Conservation (phyloP, 192 early-diverging fungal species). For the Mortierella hygrophila region DNA sequence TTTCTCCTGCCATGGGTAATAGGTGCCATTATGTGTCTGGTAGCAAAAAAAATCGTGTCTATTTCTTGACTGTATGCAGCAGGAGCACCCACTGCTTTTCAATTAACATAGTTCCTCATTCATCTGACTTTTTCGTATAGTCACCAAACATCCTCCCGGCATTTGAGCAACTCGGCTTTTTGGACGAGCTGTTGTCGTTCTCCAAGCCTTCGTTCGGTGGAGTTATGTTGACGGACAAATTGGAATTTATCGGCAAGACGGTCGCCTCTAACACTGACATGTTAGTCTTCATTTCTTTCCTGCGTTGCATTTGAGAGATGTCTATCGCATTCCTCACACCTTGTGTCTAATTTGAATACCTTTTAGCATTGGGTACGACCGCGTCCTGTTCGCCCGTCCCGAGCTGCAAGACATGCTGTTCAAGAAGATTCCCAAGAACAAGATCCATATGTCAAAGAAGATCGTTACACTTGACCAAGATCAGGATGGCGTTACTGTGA, state of each 20-base stretch:
- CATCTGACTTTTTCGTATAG: not conserved
- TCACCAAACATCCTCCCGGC: not conserved
- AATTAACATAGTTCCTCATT: no score
- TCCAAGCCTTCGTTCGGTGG: not conserved
- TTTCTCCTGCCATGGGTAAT: no score
- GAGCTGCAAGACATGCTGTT: slow-evolving; percentile 9
- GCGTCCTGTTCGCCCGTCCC: slow-evolving; percentile 12
- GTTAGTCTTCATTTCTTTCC: no score
- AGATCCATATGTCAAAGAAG: slow-evolving; percentile 22
- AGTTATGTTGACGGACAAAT: not conserved
- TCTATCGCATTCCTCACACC: not conserved
- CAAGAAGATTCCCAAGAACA: not conserved
- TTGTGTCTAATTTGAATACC: not conserved
- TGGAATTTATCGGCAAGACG: not conserved
- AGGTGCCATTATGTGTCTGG: not conserved
- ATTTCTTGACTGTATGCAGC: no score
- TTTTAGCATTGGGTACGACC: slow-evolving; percentile 4
- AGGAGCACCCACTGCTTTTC: no score
- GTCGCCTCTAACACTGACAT: no score
- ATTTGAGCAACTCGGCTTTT: not conserved
- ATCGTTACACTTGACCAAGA: not conserved
- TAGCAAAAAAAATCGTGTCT: not conserved
- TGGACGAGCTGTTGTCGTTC: not conserved
- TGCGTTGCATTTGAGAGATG: no score
- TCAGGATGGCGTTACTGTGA: not conserved